Percentiles rank a stretch among this genome's conserved stretches.
Evolutionary conservation across 176 grass and related monocot species (phyloP).

Genomic region (Triticum turgidum): DNA sequence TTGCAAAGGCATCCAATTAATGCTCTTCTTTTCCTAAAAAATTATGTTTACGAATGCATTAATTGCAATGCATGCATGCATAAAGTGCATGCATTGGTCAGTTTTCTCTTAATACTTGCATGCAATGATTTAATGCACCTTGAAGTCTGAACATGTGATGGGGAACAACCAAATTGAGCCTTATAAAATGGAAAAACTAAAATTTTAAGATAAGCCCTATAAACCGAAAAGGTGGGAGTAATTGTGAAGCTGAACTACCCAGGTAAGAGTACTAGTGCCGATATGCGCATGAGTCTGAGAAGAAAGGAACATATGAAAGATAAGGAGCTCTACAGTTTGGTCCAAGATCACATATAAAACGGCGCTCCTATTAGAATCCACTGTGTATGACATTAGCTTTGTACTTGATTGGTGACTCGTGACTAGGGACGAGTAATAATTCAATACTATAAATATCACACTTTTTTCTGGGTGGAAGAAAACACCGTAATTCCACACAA

Average conservation of each 20-base stretch:
- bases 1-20: too few species aligned
- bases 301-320: background rate
- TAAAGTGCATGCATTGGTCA: too few species aligned
- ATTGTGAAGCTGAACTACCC: background rate
- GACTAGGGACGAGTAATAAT: background rate
- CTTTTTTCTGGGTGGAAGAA: background rate
- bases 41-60: too few species aligned
- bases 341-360: background rate
- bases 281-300: background rate
- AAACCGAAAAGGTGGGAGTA: too few species aligned
- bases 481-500: background rate
- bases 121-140: too few species aligned
- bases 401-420: background rate
- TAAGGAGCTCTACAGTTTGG: background rate
- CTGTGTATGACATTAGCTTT: background rate
- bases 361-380: background rate
- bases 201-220: too few species aligned
- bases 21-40: too few species aligned
- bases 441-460: background rate
- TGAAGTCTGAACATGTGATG: too few species aligned
- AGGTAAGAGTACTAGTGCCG: background rate
- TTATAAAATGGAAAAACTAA: too few species aligned
- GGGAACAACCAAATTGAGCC: too few species aligned
- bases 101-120: too few species aligned
- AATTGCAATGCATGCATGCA: too few species aligned